Conservation (phyloP, 768 basidiomycete species). For the Termitomyces sp. region DNA sequence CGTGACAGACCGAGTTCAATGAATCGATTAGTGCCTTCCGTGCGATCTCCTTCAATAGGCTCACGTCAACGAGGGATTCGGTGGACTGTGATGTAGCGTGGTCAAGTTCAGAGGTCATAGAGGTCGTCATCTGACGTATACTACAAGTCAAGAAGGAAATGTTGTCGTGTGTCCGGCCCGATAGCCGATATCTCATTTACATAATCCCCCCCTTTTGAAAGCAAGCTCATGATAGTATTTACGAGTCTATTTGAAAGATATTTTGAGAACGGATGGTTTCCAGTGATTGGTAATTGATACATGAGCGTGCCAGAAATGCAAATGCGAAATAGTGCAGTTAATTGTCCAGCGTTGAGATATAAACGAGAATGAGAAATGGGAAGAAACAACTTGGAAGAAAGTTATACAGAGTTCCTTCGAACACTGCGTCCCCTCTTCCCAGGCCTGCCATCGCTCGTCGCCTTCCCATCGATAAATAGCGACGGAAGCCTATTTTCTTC, state of each 20-base stretch:
- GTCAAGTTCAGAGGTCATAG: conserved; percentile 13
- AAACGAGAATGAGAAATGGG: neutral
- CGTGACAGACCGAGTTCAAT: conserved; percentile 65
- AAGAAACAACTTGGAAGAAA: neutral
- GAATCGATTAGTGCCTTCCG: conserved; percentile 80
- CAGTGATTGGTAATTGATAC: neutral
- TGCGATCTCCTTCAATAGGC: conserved; percentile 71
- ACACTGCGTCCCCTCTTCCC: conserved; percentile 70
- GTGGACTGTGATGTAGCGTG: conserved; percentile 17
- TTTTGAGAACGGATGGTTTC: too few relatives aligned
- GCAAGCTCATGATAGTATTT: too few relatives aligned
- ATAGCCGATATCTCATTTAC: neutral
- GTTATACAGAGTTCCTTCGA: conserved; percentile 67
- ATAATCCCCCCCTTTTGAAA: too few relatives aligned
- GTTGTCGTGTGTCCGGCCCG: conserved; percentile 1
- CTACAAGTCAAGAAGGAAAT: neutral
- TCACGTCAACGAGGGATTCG: conserved; percentile 50
- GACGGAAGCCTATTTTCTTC: conserved; percentile 82
- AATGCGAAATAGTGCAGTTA: neutral
- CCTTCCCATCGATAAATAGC: conserved; percentile 60
- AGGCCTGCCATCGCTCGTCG: conserved; percentile 36
- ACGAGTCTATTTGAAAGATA: too few relatives aligned
- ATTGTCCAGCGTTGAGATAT: neutral
- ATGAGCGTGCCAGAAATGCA: neutral
- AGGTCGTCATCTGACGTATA: neutral